These are phyloP conservation scores for Danielozyma ontarioensis DNA, from an alignment of 805 yeast genomes.

Conservation along the genomic window DNA sequence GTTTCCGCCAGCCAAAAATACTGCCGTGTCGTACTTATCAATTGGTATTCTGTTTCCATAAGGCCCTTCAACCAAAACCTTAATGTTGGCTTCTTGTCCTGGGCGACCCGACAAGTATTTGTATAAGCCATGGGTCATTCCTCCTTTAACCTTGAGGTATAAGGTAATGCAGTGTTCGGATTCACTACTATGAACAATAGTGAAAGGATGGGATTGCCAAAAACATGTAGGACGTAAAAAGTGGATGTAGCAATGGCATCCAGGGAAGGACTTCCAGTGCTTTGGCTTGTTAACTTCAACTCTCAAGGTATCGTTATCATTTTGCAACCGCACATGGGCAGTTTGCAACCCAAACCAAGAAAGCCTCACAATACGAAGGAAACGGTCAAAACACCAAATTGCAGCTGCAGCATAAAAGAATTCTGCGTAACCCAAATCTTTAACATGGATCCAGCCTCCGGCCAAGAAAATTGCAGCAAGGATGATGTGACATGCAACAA, in stretches of 20 bases:
- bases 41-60: conserved; percentile 31
- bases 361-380: conserved; percentile 27
- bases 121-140: conserved; percentile 33
- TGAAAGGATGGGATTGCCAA: conserved; percentile 77
- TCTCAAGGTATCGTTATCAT: conserved; percentile 44
- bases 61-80: conserved; percentile 35
- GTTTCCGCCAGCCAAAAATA: conserved; percentile 34
- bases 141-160: conserved; percentile 31
- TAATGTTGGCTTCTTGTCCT: conserved; percentile 23
- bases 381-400: conserved; percentile 36
- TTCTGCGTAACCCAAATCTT: conserved; percentile 22
- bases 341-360: conserved; percentile 30
- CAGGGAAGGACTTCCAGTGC: conserved; percentile 48
- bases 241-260: conserved; percentile 53
- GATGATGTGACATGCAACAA: conserved; percentile 10
- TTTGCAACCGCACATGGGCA: conserved; percentile 29
- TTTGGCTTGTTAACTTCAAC: conserved; percentile 45
- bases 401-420: conserved; percentile 27
- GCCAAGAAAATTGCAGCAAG: conserved; percentile 28
- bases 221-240: conserved; percentile 47
- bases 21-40: conserved; percentile 20
- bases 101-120: conserved; percentile 29
- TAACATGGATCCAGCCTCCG: conserved; percentile 46
- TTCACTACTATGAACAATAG: conserved; percentile 42
- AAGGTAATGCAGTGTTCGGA: conserved; percentile 20